Evolutionary conservation across 2,329 filamentous ascomycete species (phyloP).

Genomic region (Trichoderma arundinaceum): DNA sequence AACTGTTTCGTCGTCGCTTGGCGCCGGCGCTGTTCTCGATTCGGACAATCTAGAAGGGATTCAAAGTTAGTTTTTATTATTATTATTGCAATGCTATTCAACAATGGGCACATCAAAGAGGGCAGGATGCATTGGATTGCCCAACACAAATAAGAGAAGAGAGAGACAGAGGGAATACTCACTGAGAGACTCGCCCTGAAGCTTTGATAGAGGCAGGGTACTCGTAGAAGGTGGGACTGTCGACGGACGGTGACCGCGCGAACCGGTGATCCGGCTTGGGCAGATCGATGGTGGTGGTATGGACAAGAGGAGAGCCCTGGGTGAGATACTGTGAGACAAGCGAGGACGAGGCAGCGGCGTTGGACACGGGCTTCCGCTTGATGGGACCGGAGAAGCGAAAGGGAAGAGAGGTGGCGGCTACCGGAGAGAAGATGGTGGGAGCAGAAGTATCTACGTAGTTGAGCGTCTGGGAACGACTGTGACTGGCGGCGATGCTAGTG

Average conservation of each 20-base stretch:
- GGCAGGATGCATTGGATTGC: too few species aligned
- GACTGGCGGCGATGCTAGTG: conserved; percentile 28
- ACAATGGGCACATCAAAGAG: too few species aligned
- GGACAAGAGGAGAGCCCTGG: conserved; percentile 35
- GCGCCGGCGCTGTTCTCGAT: conserved; percentile 12
- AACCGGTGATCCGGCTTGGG: conserved; percentile 59
- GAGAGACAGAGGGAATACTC: conserved; percentile 35
- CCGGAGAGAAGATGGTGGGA: conserved; percentile 33
- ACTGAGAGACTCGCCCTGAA: conserved; percentile 37
- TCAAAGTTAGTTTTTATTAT: background rate
- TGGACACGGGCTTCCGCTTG: conserved; percentile 66
- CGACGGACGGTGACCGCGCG: conserved; percentile 60
- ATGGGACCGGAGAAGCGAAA: conserved; percentile 47
- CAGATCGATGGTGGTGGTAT: conserved; percentile 47
- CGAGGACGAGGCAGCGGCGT: conserved; percentile 47
- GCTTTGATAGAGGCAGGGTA: conserved; percentile 48
- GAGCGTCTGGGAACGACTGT: conserved; percentile 39
- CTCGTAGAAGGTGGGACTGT: conserved; percentile 68
- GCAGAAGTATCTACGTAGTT: conserved; percentile 33
- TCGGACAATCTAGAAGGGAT: background rate
- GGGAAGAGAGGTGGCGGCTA: conserved; percentile 32
- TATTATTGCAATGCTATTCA: too few species aligned
- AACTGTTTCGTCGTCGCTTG: conserved; percentile 27
- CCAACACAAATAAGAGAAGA: background rate
- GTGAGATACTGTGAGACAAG: conserved; percentile 33